Base-by-base conservation (phyloP, 108 stramenopile genomes). In the Conticribra guillardii region DNA sequence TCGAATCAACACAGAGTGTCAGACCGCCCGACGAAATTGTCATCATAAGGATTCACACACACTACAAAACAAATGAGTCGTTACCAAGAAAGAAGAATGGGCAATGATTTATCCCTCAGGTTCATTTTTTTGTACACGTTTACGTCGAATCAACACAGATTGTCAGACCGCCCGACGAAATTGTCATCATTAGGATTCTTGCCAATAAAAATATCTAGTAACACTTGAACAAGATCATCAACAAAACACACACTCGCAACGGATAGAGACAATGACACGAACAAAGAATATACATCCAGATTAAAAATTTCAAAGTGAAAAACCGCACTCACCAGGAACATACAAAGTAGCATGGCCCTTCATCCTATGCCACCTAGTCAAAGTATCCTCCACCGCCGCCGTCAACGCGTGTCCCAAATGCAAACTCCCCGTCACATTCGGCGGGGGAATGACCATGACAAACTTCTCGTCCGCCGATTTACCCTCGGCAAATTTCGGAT, bases 391-490 rank as follows among this genome's bases (percentile, higher is more conserved):
- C 48, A 99, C 96, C 22, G 99, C 97, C 9, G 92, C 93, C 19
- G 99, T 99, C 50, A 99, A 67, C 22, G 97, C 99, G 79, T 99
- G 99, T n/a, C 99, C 99, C 80, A 99, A 80, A 73, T 99, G 99
- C 64, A 99, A 78, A 28, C 87, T 88, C 21, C 99, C 99, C 22
- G 99, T 99, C 11, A 99, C 98, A 80, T 99, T 98, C 57, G 99
- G 99, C 44, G 99, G 99, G 14, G 98, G 99, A 72, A 99, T 98
- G 59, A 99, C 99, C 94, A 99, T 98, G 82, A 97, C 89, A 76
- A 99, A 99, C 80, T 97, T 97, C 57, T 96, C 96, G n/a, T 87
- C 83, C 18, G 44, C 33, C 16, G 80, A 67, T 67, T 77, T 74
- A 4, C 81, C 86, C 69, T 73, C 71, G 47, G 95, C 96, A 11